phyloP scores from a whole-genome alignment of 2,329 filamentous ascomycete genomes.

The Leptosphaerulina australis region DNA sequence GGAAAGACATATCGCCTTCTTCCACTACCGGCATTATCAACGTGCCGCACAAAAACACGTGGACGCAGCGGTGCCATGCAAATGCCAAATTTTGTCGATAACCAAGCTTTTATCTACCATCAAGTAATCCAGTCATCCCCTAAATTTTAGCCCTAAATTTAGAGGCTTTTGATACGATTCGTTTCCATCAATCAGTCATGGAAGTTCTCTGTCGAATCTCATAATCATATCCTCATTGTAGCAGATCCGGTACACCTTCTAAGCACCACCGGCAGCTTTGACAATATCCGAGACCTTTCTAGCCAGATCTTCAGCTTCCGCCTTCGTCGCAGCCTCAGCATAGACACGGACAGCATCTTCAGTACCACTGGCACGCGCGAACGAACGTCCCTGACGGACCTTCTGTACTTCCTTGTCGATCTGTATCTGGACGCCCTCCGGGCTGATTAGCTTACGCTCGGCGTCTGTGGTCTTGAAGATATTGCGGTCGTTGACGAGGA shows the following conservation, averaged over 20 bases:
- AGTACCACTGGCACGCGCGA: slow-evolving; percentile 90
- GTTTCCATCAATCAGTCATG: background rate
- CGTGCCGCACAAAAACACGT: background rate
- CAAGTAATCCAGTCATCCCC: slow-evolving; percentile 21
- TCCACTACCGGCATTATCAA: background rate
- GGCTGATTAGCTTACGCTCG: slow-evolving; percentile 83
- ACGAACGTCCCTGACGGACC: slow-evolving; percentile 86
- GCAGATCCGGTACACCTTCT: slow-evolving; percentile 16
- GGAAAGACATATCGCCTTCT: background rate
- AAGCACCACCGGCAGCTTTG: slow-evolving; percentile 50
- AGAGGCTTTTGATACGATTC: background rate
- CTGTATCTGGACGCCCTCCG: slow-evolving; percentile 77
- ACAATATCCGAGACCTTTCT: slow-evolving; percentile 80
- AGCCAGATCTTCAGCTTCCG: slow-evolving; percentile 89
- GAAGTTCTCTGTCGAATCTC: slow-evolving; percentile 3
- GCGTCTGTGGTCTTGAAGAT: slow-evolving; percentile 91
- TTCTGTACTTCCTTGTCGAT: slow-evolving; percentile 90
- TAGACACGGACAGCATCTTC: slow-evolving; percentile 97
- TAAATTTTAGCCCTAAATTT: slow-evolving; percentile 2
- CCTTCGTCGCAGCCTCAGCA: slow-evolving; percentile 86
- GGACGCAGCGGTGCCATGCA: slow-evolving; percentile 1
- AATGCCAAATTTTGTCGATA: slow-evolving; percentile 16
- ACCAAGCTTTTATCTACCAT: slow-evolving; percentile 32
- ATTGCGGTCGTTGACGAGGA: slow-evolving; percentile 86
- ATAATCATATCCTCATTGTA: slow-evolving; percentile 12